Evolutionary conservation across 1,284 basidiomycete species (phyloP), one percentile per base, ranked within the genome.

Genomic region (Ustilago xerochloae): DNA sequence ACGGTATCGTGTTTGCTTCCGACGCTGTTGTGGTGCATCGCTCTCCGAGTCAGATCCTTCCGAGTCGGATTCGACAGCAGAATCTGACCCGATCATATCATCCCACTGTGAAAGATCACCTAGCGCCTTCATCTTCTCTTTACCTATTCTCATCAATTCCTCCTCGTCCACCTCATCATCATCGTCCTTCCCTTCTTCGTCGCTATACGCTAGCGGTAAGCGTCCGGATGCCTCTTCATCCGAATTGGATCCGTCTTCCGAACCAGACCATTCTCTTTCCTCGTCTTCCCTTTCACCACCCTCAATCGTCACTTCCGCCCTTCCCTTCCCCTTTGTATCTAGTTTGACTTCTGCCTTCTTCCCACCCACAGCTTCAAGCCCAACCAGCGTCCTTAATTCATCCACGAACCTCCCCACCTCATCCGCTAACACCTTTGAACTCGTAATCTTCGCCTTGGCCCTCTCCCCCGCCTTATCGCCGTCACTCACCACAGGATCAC

Each of bases 401-500:
- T 88, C 86, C 0, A 94, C 81, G 16, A 88, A 87, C 20, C 81
- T 79, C 16, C 86, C 86, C 3, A 93, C 87, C 68, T 89, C 89
- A 13, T 88, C 87, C 0, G 92, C 90, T 12, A 94, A 86, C 18
- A 88, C 84, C 83, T 92, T 94, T 2, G 91, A 91, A 78, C 92
- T 93, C 43, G 91, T 86, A 24, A 95, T 85, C 28, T 91, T 89
- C 61, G 88, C 90, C 77, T 92, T 90, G 1, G 91, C 89, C 84
- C 91, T 92, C 7, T 87, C 87, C 16, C 85, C 79, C 2, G 87
- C 84, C 22, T 88, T 59, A 16, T 65, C 58, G 9, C 59, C 60
- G 16, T 49, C 56, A 5, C 15, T 51, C 16, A 16, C 29, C 3
- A 48, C 51, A 1, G 43, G 36, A n/a, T 64, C 64, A 10, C 56